phyloP scores from a whole-genome alignment of 1,284 basidiomycete genomes.

The Marasmius oreades region DNA sequence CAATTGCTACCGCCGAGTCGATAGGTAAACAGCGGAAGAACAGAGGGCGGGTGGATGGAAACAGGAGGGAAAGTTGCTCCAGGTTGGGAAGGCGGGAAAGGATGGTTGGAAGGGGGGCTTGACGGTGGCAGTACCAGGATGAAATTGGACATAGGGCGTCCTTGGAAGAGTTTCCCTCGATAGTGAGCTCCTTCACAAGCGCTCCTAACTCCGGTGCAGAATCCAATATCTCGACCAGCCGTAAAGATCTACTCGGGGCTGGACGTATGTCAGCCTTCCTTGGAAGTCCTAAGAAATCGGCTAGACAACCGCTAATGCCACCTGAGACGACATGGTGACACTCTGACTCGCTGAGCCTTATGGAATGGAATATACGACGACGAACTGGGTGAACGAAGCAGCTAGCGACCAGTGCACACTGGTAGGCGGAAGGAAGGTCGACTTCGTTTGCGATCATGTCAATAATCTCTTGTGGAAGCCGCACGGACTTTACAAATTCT shows the following conservation, averaged over 20 bases:
- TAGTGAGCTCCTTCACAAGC: neutral
- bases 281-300: neutral
- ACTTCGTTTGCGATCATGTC: neutral
- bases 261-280: neutral
- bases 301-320: neutral
- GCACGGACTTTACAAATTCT: neutral
- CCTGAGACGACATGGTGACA: neutral
- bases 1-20: neutral
- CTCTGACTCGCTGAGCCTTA: neutral
- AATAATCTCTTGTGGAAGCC: neutral
- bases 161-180: neutral
- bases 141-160: neutral
- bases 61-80: neutral
- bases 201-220: neutral
- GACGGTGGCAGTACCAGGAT: neutral
- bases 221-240: neutral
- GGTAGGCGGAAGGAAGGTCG: neutral
- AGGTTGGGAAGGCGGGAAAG: neutral
- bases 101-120: neutral
- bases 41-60: neutral
- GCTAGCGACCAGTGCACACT: neutral
- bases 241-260: neutral
- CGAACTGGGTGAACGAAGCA: neutral
- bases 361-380: neutral
- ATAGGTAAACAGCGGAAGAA: neutral